Conservation (phyloP, 148 eudicot genomes). For the Vaccinium darrowii region DNA sequence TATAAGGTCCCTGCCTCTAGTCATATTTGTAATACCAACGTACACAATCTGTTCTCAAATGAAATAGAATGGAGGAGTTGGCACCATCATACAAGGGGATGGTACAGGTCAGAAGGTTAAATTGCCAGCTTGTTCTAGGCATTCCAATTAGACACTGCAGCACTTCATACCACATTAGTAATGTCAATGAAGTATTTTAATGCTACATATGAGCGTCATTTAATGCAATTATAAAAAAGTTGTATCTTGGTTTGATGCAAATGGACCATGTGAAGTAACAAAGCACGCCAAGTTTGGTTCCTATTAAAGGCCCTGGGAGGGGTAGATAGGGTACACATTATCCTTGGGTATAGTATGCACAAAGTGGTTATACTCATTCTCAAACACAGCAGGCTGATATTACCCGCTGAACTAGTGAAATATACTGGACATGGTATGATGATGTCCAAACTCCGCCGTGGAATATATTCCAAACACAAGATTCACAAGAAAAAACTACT, state of each 20-base stretch:
- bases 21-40: too few relatives aligned
- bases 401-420: not conserved
- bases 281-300: not conserved
- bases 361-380: not conserved
- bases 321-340: not conserved
- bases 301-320: not conserved
- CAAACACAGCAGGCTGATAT: not conserved
- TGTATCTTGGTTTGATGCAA: not conserved
- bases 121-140: not conserved
- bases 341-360: not conserved
- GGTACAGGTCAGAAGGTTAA: not conserved
- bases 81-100: not conserved
- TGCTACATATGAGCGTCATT: not conserved
- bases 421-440: too few relatives aligned
- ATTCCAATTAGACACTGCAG: not conserved
- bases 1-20: not conserved
- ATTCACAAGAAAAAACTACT: not conserved
- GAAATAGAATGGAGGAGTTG: not conserved
- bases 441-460: not conserved
- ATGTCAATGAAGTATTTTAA: not conserved
- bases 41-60: not conserved
- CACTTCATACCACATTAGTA: not conserved
- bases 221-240: not conserved
- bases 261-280: not conserved
- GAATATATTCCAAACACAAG: not conserved